phyloP scores from a whole-genome alignment of 331 rosid genomes.

The Quercus tomentella region DNA sequence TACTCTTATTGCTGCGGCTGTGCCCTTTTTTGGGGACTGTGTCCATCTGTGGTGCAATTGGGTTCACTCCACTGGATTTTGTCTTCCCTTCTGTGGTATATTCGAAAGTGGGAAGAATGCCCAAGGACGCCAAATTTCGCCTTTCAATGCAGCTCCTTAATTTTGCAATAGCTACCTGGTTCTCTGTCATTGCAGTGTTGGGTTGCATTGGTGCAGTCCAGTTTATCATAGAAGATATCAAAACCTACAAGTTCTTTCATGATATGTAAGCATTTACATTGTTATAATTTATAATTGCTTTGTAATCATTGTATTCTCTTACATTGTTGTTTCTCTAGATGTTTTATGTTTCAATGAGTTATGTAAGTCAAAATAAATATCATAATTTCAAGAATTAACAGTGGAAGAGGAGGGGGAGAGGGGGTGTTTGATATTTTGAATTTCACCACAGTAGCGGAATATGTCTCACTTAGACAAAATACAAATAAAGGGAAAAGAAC shows the following conservation, averaged over 20 bases:
- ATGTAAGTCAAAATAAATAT: no score
- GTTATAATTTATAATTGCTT: no score
- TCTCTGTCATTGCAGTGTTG: constrained; percentile 61
- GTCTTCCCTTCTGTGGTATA: constrained; percentile 70
- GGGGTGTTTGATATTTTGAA: no score
- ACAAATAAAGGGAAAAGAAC: no score
- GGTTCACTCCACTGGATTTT: constrained; percentile 69
- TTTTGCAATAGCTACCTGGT: constrained; percentile 50
- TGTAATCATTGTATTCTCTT: not conserved
- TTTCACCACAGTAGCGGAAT: no score
- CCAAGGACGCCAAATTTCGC: constrained; percentile 25
- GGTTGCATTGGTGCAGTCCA: constrained; percentile 68
- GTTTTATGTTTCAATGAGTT: not conserved
- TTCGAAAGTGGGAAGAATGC: constrained; percentile 41
- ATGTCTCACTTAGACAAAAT: no score
- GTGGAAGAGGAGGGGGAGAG: not conserved
- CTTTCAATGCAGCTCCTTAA: constrained; percentile 42
- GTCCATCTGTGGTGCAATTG: constrained; percentile 69
- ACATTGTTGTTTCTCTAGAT: not conserved
- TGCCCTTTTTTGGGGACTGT: constrained; percentile 72
- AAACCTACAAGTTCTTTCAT: constrained; percentile 57
- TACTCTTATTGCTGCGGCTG: constrained; percentile 52
- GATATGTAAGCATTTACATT: constrained; percentile 40
- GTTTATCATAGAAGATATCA: constrained; percentile 57
- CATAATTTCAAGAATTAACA: not conserved